Conservation (phyloP, 2,329 filamentous ascomycete species). For the Scedosporium aurantiacum region DNA sequence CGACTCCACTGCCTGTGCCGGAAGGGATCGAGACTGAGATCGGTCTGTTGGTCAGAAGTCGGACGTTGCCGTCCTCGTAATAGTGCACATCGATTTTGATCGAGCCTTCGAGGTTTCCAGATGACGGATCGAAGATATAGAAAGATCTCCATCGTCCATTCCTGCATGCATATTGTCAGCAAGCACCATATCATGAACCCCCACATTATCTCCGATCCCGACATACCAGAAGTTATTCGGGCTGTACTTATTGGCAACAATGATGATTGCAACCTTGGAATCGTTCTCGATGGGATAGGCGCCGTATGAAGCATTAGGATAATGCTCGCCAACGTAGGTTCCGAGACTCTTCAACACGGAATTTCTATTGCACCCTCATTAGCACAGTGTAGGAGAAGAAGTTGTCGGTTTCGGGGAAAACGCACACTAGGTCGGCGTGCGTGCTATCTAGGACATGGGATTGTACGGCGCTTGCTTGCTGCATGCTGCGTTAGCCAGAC, state of each 20-base stretch:
- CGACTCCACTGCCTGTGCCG: conserved; percentile 54
- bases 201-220: not conserved
- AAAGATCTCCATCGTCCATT: conserved; percentile 92
- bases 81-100: conserved; percentile 97
- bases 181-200: not conserved
- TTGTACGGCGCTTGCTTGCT: conserved; percentile 77
- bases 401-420: not conserved
- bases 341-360: conserved; percentile 70
- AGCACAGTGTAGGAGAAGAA: not conserved
- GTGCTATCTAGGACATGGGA: conserved; percentile 67
- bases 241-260: conserved; percentile 94
- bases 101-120: conserved; percentile 58
- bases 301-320: conserved; percentile 67
- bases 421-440: conserved; percentile 68
- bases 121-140: conserved; percentile 68
- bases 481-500: conserved; percentile 1
- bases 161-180: conserved; percentile 34
- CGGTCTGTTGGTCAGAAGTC: conserved; percentile 78
- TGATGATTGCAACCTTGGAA: conserved; percentile 64
- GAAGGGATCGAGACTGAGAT: conserved; percentile 51
- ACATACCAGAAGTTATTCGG: conserved; percentile 91
- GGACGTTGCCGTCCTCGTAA: conserved; percentile 98
- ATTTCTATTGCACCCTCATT: conserved; percentile 42
- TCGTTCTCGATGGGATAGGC: conserved; percentile 73
- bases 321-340: conserved; percentile 78